Conservation (phyloP, 805 yeast species). For the Candida vaughaniae region DNA sequence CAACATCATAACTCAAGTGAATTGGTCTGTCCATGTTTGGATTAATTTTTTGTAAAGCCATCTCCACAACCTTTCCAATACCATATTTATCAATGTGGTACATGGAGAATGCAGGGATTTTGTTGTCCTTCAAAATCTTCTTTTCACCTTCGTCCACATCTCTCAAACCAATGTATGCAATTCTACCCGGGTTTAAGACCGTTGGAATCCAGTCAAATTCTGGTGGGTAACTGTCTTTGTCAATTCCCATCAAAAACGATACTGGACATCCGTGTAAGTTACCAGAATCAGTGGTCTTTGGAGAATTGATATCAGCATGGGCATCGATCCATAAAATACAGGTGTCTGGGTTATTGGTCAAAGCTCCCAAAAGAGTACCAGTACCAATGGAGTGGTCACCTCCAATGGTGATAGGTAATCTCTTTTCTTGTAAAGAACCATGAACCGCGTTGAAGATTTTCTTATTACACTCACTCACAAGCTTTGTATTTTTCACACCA, state of each 20-base stretch:
- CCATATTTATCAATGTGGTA: slow-evolving; percentile 95
- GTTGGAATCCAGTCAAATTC: slow-evolving; percentile 80
- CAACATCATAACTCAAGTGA: slow-evolving; percentile 92
- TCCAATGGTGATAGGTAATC: slow-evolving; percentile 82
- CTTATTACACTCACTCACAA: slow-evolving; percentile 73
- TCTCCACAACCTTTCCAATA: slow-evolving; percentile 83
- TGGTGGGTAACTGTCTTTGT: slow-evolving; percentile 63
- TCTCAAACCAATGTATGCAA: slow-evolving; percentile 92
- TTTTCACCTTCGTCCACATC: slow-evolving; percentile 90
- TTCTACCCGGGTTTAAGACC: slow-evolving; percentile 60
- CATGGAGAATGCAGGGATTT: slow-evolving; percentile 88
- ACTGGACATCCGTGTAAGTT: slow-evolving; percentile 97
- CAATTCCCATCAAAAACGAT: slow-evolving; percentile 83
- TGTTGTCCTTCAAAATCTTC: slow-evolving; percentile 63
- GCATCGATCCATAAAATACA: slow-evolving; percentile 97
- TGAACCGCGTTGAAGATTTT: slow-evolving; percentile 61
- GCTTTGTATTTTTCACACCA: slow-evolving; percentile 70
- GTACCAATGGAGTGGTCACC: slow-evolving; percentile 98
- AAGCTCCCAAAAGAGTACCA: slow-evolving; percentile 85
- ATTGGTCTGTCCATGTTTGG: slow-evolving; percentile 70
- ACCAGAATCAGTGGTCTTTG: slow-evolving; percentile 78
- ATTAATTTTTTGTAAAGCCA: slow-evolving; percentile 80
- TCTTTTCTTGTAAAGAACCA: slow-evolving; percentile 42
- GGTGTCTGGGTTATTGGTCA: slow-evolving; percentile 78
- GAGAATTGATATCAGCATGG: slow-evolving; percentile 94